Evolutionary conservation across 2,329 filamentous ascomycete species (phyloP), one percentile per base, ranked within the genome.

Genomic region (Plectosphaerella cucumerina): DNA sequence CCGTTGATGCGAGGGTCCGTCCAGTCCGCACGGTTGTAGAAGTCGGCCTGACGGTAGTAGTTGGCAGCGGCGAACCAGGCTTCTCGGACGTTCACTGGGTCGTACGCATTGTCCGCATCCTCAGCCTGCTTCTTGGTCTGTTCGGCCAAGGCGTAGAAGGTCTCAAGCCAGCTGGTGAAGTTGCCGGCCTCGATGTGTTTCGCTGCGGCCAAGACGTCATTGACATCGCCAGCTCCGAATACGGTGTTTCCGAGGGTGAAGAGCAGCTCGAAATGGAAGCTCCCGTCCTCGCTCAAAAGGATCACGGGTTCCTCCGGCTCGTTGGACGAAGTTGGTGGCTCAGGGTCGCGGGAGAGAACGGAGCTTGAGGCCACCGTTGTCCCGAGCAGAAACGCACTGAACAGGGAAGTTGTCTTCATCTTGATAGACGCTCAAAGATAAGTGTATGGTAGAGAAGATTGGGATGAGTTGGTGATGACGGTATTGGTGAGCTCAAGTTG

Each of bases 21-120:
- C 63, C 60, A 63, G 58, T 77, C 69, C 1, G 61, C 65, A 46
- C 71, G 67, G 10, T 74, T 60, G 56, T 66, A 77, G 53, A 73
- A 71, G 52, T 70, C 68, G 9, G 74, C 68, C 0, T 58, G 49
- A 20, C 73, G 68, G 55, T 68, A 76, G 58, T 77, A 77, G 1
- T 59, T 66, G 1, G 73, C 55, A 3, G 71, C 67, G 5, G 61
- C 64, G 56, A 76, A 74, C 23, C 48, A 60, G 6, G 58, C 51
- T 6, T 59, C 55, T 15, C 59, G 53, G 14, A 58, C 62, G 9
- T 61, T 63, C 23, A 64, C n/a, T 0, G 62, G 59, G 23, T 65
- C 53, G 3, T 57, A 60, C 1, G 48, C 47, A 1, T 51, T 20
- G 4, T 59, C 57, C 0, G 59, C 56, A n/a, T 51, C 50, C 34